Evolutionary conservation across 768 basidiomycete species (phyloP).

Genomic region (Macrolepiota fuliginosa): DNA sequence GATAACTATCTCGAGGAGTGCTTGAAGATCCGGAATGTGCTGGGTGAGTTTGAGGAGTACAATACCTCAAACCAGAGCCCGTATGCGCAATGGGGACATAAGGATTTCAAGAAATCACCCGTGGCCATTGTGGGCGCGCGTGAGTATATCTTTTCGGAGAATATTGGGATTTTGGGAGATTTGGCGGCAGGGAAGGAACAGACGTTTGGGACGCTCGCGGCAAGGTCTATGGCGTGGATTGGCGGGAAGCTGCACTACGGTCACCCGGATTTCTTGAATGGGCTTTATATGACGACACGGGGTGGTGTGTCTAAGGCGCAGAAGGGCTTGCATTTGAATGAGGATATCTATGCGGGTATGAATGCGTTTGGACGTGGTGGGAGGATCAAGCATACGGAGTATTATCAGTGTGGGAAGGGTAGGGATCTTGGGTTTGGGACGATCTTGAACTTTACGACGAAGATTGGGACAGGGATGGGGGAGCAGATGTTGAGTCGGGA

Average conservation of each 20-base stretch:
- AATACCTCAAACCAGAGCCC: conserved; percentile 82
- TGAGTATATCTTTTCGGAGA: conserved; percentile 99
- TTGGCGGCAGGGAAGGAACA: conserved; percentile 99
- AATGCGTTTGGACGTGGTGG: conserved; percentile 96
- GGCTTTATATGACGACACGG: conserved; percentile 95
- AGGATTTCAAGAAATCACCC: conserved; percentile 85
- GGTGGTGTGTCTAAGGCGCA: conserved; percentile 99
- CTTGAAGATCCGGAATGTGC: conserved; percentile 97
- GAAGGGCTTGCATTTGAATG: conserved; percentile 98
- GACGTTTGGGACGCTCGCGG: conserved; percentile 98
- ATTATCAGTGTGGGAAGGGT: conserved; percentile 98
- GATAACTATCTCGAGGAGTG: conserved; percentile 99
- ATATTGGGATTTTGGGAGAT: conserved; percentile 98
- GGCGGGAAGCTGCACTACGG: conserved; percentile 99
- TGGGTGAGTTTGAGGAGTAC: conserved; percentile 97
- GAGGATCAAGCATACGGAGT: conserved; percentile 98
- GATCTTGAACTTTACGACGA: conserved; percentile 99
- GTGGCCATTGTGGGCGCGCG: conserved; percentile 98
- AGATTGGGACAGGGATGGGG: conserved; percentile 99
- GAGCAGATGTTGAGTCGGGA: conserved; percentile 99
- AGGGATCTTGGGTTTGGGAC: conserved; percentile 99
- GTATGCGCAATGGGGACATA: conserved; percentile 85
- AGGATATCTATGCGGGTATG: conserved; percentile 99
- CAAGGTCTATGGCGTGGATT: conserved; percentile 93
- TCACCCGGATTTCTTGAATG: conserved; percentile 99